Evolutionary conservation across 1,284 basidiomycete species (phyloP).

Genomic region (Xerocomus nothofagi): DNA sequence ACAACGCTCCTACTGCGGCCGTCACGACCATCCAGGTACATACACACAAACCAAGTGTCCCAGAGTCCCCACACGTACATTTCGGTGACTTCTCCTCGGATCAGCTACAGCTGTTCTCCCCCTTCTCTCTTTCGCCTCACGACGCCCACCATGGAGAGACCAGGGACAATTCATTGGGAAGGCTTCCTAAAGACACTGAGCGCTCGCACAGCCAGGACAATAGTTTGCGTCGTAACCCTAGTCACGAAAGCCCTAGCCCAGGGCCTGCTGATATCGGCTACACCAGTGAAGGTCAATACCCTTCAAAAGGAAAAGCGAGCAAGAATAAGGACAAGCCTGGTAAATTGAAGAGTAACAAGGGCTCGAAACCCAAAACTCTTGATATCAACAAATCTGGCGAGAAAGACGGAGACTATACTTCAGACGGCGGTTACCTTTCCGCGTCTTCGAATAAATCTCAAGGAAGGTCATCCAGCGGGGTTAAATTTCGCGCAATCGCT

Average conservation of each 20-base stretch:
- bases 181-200: slow-evolving; percentile 10
- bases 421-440: slow-evolving; percentile 34
- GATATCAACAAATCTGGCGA: slow-evolving; percentile 21
- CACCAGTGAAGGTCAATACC: slow-evolving; percentile 34
- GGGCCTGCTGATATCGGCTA: slow-evolving; percentile 26
- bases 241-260: slow-evolving; percentile 15
- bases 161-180: slow-evolving; percentile 1
- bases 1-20: slow-evolving; percentile 17
- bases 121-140: slow-evolving; percentile 17
- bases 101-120: slow-evolving; percentile 30
- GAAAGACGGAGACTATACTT: slow-evolving; percentile 25
- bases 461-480: slow-evolving; percentile 27
- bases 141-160: slow-evolving; percentile 2
- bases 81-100: slow-evolving; percentile 33
- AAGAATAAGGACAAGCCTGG: slow-evolving; percentile 24
- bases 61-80: slow-evolving; percentile 33
- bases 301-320: slow-evolving; percentile 24
- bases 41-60: slow-evolving; percentile 29
- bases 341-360: slow-evolving; percentile 23
- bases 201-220: slow-evolving; percentile 27
- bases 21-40: slow-evolving; percentile 22
- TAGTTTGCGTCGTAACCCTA: slow-evolving; percentile 8
- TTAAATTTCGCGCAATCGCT: slow-evolving; percentile 35
- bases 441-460: slow-evolving; percentile 35
- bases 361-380: slow-evolving; percentile 15